Conservation (phyloP, 352 stramenopile species). For the Globisporangium canariense region DNA sequence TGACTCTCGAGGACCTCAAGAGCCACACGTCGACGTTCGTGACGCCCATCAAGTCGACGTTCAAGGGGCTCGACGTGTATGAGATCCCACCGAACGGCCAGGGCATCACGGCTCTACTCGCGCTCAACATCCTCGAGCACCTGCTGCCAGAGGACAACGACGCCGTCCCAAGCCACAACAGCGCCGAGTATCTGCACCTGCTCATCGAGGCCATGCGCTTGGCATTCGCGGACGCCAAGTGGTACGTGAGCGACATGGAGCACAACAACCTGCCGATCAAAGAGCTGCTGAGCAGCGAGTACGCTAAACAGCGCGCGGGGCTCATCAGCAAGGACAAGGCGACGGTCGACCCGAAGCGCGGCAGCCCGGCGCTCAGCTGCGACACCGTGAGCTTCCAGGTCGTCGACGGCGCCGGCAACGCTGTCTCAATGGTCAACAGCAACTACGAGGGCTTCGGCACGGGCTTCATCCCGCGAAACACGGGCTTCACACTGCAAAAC, state of each 20-base stretch:
- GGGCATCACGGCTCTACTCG: conserved; percentile 94
- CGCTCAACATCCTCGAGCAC: conserved; percentile 90
- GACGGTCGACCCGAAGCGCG: conserved; percentile 49
- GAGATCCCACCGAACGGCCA: conserved; percentile 96
- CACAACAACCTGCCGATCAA: conserved; percentile 54
- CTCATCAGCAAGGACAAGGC: conserved; percentile 42
- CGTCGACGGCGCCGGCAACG: conserved; percentile 93
- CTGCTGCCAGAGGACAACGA: conserved; percentile 36
- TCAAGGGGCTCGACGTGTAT: conserved; percentile 87
- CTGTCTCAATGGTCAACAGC: conserved; percentile 97
- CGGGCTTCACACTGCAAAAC: conserved; percentile 97
- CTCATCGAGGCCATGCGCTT: conserved; percentile 92
- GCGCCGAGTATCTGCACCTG: conserved; percentile 82
- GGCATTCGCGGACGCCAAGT: conserved; percentile 91
- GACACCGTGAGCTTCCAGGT: conserved; percentile 96
- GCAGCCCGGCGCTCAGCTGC: conserved; percentile 61
- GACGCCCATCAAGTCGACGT: conserved; percentile 87
- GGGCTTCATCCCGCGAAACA: conserved; percentile 90
- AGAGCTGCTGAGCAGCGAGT: conserved; percentile 77
- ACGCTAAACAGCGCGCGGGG: conserved; percentile 52
- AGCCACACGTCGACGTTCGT: conserved; percentile 88
- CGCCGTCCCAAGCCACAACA: conserved; percentile 35
- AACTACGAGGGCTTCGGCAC: conserved; percentile 98
- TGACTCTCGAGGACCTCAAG: conserved; percentile 85
- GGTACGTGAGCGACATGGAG: conserved; percentile 82